Percentiles rank a stretch among this genome's conserved stretches.
Evolutionary conservation across 1,284 basidiomycete species (phyloP).

Genomic region (Schizopora paradoxa): DNA sequence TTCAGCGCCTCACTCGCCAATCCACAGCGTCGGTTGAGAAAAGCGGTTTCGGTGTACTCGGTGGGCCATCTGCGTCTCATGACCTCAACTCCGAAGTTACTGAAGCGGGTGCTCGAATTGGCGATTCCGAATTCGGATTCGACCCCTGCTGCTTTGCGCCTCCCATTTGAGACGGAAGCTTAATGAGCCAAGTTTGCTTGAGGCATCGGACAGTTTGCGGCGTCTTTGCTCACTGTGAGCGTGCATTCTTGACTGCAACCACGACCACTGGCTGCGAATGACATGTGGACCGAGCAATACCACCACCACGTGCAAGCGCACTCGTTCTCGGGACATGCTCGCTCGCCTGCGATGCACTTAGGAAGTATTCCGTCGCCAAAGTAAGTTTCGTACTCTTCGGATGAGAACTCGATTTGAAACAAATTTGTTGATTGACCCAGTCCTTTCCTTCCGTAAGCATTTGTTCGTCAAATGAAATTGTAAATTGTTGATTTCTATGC

Average conservation of each 20-base stretch:
- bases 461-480: not conserved
- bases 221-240: not conserved
- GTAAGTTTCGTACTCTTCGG: not conserved
- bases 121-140: no score
- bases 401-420: not conserved
- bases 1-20: no score
- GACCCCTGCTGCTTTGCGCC: no score
- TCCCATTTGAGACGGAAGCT: no score
- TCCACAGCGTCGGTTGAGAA: no score
- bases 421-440: conserved; percentile 2
- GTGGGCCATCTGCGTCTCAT: no score
- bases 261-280: not conserved
- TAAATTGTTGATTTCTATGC: not conserved
- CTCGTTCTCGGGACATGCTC: conserved; percentile 11
- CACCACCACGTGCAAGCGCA: conserved; percentile 9
- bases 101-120: no score
- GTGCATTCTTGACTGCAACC: not conserved
- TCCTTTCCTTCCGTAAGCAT: conserved; percentile 7
- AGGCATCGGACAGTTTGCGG: no score
- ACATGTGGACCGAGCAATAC: conserved; percentile 10
- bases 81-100: no score
- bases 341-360: conserved; percentile 1
- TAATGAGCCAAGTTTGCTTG: no score
- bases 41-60: no score
- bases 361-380: conserved; percentile 6